A percentile compares a stretch with the other conserved stretches of the same genome.
Evolutionary conservation across 495 filamentous ascomycete species (phyloP).

Genomic region (Penicillium herquei): DNA sequence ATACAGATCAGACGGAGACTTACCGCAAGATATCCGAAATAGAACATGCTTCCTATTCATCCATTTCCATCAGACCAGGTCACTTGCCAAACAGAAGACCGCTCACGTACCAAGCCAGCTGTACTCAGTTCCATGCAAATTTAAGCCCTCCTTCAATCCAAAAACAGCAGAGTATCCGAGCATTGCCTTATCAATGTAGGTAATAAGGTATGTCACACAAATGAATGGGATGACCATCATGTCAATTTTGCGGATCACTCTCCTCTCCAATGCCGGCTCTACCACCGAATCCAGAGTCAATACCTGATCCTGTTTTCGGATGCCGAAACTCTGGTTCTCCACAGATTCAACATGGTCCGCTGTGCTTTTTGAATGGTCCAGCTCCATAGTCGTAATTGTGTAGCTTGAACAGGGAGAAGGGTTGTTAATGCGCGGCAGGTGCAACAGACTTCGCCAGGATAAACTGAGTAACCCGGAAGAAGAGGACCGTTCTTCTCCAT

Average conservation of each 20-base stretch:
- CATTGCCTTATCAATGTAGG: conserved; percentile 17
- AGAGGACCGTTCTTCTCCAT: background rate
- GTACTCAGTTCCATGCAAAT: conserved; percentile 47
- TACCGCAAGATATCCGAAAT: conserved; percentile 49
- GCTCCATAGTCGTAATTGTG: background rate
- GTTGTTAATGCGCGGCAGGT: background rate
- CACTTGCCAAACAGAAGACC: no score
- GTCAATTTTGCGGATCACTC: conserved; percentile 14
- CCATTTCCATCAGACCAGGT: no score
- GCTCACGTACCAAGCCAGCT: conserved; percentile 47
- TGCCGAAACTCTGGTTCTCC: background rate
- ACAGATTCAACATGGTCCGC: conserved; percentile 1
- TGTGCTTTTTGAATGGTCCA: background rate
- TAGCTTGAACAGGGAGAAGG: background rate
- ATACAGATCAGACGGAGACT: background rate
- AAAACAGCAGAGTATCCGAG: conserved; percentile 43
- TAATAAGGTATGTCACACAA: conserved; percentile 16
- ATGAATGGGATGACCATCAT: conserved; percentile 15
- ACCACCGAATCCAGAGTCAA: background rate
- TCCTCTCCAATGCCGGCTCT: background rate
- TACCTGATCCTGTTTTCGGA: background rate
- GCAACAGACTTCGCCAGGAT: background rate
- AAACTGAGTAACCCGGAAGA: background rate
- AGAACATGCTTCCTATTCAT: conserved; percentile 36
- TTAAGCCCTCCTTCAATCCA: conserved; percentile 43